phyloP scores from a whole-genome alignment of 345 rosid species.

The Capsella bursapastoris region DNA sequence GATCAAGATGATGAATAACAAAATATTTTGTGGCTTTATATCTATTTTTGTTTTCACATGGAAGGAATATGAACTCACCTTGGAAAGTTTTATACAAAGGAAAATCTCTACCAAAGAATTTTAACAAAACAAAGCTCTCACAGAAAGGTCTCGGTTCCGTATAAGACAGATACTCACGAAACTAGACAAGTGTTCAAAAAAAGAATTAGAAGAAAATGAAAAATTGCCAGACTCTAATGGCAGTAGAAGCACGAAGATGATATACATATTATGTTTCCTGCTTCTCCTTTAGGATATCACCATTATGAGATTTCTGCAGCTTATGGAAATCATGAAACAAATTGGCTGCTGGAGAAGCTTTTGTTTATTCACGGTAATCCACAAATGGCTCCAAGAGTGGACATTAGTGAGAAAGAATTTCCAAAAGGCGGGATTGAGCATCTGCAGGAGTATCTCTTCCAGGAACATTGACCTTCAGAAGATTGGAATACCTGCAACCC shows the following conservation, averaged over 20 bases:
- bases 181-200: constrained; percentile 3
- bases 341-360: constrained; percentile 42
- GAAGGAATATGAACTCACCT: constrained; percentile 2
- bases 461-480: constrained; percentile 76
- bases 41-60: constrained; percentile 1
- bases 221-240: constrained; percentile 1
- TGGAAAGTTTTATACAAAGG: constrained; percentile 30
- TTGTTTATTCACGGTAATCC: constrained; percentile 24
- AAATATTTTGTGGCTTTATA: neutral
- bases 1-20: neutral
- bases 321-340: constrained; percentile 29
- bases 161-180: constrained; percentile 14
- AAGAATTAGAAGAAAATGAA: neutral
- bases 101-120: constrained; percentile 38
- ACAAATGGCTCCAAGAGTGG: constrained; percentile 17
- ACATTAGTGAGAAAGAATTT: constrained; percentile 60
- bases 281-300: constrained; percentile 34
- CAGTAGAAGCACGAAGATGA: constrained; percentile 28
- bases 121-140: constrained; percentile 22
- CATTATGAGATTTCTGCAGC: constrained; percentile 36
- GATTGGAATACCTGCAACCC: constrained; percentile 71
- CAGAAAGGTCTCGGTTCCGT: constrained; percentile 16
- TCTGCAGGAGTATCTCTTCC: constrained; percentile 89
- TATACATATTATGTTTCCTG: constrained; percentile 33
- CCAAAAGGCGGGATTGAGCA: constrained; percentile 70